phyloP scores from a whole-genome alignment of 805 yeast genomes.

The Candida dendrica region DNA sequence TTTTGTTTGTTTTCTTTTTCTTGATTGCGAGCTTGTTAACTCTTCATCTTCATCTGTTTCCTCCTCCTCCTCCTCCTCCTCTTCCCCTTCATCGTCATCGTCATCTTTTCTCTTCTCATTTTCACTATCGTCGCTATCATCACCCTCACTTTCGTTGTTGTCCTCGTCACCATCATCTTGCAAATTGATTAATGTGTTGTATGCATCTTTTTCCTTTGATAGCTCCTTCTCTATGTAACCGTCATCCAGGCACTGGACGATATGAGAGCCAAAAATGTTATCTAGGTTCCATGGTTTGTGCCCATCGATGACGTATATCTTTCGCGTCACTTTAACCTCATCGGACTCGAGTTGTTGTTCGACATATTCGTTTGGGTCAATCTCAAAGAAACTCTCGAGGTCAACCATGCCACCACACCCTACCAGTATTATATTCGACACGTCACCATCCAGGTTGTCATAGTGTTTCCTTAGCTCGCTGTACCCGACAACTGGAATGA shows the following conservation, averaged over 20 bases:
- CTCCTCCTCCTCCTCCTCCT: conserved; percentile 23
- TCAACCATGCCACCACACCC: conserved; percentile 96
- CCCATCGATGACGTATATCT: conserved; percentile 80
- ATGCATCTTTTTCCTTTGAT: conserved; percentile 52
- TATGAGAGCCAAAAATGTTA: conserved; percentile 77
- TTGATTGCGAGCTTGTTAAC: conserved; percentile 19
- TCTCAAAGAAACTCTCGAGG: conserved; percentile 63
- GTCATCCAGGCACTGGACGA: conserved; percentile 80
- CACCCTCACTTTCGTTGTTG: conserved; percentile 27
- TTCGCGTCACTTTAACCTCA: conserved; percentile 35
- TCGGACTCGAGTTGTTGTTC: conserved; percentile 22
- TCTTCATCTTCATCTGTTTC: conserved; percentile 23
- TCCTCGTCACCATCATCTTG: conserved; percentile 31
- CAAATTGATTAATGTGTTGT: conserved; percentile 39
- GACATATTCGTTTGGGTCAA: conserved; percentile 47
- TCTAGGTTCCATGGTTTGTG: conserved; percentile 96
- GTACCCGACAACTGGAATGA: conserved; percentile 91
- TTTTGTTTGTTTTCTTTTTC: conserved; percentile 20
- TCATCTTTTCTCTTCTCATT: conserved; percentile 22
- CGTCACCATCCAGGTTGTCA: conserved; percentile 58
- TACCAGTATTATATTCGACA: conserved; percentile 66
- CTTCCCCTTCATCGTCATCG: conserved; percentile 23
- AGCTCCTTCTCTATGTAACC: conserved; percentile 63
- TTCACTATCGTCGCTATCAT: conserved; percentile 22
- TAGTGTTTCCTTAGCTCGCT: conserved; percentile 65